Conservation (phyloP, 768 basidiomycete genomes). For the Postia placenta region DNA sequence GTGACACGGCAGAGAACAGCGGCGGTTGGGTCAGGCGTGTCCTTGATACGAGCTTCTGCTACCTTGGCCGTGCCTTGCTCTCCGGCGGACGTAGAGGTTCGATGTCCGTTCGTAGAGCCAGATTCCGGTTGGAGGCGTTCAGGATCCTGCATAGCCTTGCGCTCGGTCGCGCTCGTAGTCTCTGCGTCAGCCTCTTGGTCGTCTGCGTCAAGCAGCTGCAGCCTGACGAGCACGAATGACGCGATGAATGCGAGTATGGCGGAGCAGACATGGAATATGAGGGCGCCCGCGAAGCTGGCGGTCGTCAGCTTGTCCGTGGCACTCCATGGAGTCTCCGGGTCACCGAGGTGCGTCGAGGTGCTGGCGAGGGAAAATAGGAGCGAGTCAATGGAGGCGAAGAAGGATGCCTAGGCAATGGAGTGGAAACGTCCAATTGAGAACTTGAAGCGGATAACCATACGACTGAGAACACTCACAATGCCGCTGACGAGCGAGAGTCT, state of each 20-base stretch:
- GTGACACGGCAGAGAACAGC: not conserved
- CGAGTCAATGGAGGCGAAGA: slow-evolving; percentile 56
- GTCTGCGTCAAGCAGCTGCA: slow-evolving; percentile 48
- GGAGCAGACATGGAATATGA: slow-evolving; percentile 41
- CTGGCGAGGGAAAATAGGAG: slow-evolving; percentile 33
- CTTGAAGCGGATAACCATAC: not conserved
- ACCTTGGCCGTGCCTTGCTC: too few relatives aligned
- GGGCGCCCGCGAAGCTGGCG: slow-evolving; percentile 12
- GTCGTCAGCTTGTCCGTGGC: slow-evolving; percentile 12
- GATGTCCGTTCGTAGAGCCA: not conserved
- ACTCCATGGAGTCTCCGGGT: slow-evolving; percentile 14
- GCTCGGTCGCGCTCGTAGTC: slow-evolving; percentile 17
- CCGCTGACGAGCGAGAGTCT: slow-evolving; percentile 53
- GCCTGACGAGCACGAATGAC: slow-evolving; percentile 49
- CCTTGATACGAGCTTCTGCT: not conserved
- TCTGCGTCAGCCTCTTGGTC: slow-evolving; percentile 28
- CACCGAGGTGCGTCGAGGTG: slow-evolving; percentile 1
- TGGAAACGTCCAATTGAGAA: not conserved
- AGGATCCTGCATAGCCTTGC: not conserved
- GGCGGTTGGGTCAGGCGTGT: not conserved
- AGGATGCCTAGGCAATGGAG: slow-evolving; percentile 40
- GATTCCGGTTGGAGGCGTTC: not conserved
- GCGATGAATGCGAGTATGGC: slow-evolving; percentile 46
- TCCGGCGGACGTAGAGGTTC: slow-evolving; percentile 1
- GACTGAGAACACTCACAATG: slow-evolving; percentile 34